Conservation (phyloP, 371 early-diverging fungal genomes). For the Mortierella sp. region DNA sequence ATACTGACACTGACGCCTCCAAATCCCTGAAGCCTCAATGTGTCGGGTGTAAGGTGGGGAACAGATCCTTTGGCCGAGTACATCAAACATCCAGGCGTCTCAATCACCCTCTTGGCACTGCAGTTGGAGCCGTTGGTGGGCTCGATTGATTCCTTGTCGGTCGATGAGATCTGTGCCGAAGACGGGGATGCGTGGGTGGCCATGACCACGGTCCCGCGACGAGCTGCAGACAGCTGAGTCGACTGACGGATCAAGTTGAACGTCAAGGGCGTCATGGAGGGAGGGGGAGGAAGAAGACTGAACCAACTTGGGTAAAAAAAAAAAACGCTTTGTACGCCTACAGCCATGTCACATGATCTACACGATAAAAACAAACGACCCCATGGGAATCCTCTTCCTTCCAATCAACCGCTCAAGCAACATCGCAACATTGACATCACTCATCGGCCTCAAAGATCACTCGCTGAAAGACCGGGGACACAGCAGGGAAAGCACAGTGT, state of each 20-base stretch:
- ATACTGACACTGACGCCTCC: slow-evolving; percentile 62
- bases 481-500: too few relatives aligned
- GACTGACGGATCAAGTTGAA: slow-evolving; percentile 49
- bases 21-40: slow-evolving; percentile 58
- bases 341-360: too few relatives aligned
- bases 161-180: neutral
- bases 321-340: too few relatives aligned
- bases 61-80: slow-evolving; percentile 79
- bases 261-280: slow-evolving; percentile 37
- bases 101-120: slow-evolving; percentile 25
- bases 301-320: too few relatives aligned
- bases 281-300: neutral
- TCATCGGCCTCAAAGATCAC: too few relatives aligned
- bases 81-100: slow-evolving; percentile 79
- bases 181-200: neutral
- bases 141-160: slow-evolving; percentile 1
- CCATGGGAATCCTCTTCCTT: too few relatives aligned
- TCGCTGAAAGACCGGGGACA: too few relatives aligned
- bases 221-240: slow-evolving; percentile 39
- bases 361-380: too few relatives aligned
- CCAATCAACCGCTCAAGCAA: too few relatives aligned
- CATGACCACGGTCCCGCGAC: slow-evolving; percentile 43
- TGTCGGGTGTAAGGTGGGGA: slow-evolving; percentile 80
- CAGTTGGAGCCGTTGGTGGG: neutral
- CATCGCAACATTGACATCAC: too few relatives aligned